phyloP scores from a whole-genome alignment of 163 green algal species.

The Prototheca wickerhamii region DNA sequence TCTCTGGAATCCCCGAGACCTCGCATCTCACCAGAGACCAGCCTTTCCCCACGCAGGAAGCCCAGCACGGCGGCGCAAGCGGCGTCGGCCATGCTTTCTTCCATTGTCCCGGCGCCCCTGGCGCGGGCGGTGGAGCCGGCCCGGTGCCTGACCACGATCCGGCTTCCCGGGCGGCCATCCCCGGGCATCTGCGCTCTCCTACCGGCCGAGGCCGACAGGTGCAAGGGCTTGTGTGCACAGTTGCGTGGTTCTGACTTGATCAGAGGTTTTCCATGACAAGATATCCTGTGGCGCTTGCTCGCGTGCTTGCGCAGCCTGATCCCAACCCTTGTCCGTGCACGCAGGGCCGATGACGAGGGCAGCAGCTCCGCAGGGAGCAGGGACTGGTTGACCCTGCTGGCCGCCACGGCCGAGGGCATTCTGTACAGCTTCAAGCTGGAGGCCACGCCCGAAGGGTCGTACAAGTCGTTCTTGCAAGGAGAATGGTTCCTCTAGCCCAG shows the following conservation, averaged over 20 bases:
- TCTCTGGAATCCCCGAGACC: not conserved
- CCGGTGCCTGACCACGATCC: conserved; percentile 21
- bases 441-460: conserved; percentile 10
- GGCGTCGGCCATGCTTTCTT: conserved; percentile 17
- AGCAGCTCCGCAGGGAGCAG: not conserved
- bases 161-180: conserved; percentile 14
- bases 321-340: not conserved
- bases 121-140: conserved; percentile 17
- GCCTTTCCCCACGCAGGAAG: not conserved
- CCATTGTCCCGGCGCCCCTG: conserved; percentile 17
- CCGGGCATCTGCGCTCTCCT: conserved; percentile 18
- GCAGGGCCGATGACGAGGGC: not conserved
- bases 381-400: conserved; percentile 24
- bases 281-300: too few relatives aligned
- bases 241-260: too few relatives aligned
- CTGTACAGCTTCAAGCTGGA: conserved; percentile 55
- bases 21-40: not conserved
- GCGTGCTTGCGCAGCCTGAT: too few relatives aligned
- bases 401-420: conserved; percentile 45
- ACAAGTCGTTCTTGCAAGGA: conserved; percentile 29
- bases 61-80: conserved; percentile 11
- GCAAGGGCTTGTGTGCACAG: too few relatives aligned
- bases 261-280: too few relatives aligned
- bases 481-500: conserved; percentile 33
- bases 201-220: too few relatives aligned